These are phyloP conservation scores for Fusarium setosum DNA, from an alignment of 2,329 filamentous ascomycete genomes.

Conservation along the genomic window DNA sequence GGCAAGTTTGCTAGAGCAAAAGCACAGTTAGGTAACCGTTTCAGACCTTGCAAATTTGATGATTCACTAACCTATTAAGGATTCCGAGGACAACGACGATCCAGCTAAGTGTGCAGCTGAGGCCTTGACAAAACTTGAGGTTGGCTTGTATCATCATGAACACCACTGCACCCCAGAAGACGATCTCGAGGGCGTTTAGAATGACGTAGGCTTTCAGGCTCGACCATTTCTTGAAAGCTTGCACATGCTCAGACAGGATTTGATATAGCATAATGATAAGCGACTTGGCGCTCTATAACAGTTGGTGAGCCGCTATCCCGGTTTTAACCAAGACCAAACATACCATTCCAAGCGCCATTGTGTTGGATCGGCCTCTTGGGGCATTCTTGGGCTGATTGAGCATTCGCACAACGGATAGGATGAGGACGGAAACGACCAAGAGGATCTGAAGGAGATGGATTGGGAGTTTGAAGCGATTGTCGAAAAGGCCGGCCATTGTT, in stretches of 20 bases:
- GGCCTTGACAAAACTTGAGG: neutral
- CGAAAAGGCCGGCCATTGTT: neutral
- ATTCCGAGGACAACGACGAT: neutral
- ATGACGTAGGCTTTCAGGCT: conserved; percentile 54
- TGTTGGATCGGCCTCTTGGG: neutral
- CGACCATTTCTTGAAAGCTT: conserved; percentile 43
- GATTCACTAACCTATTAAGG: neutral
- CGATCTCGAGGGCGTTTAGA: conserved; percentile 52
- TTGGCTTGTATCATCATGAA: conserved; percentile 5
- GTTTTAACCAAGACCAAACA: rapidly evolving
- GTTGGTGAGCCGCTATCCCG: neutral
- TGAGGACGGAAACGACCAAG: neutral
- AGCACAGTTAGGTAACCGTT: neutral
- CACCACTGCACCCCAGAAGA: conserved; percentile 49
- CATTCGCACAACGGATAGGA: neutral
- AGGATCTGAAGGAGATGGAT: neutral
- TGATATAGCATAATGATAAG: neutral
- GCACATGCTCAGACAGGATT: neutral
- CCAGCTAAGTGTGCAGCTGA: neutral
- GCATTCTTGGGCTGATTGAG: neutral
- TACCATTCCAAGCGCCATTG: conserved; percentile 2
- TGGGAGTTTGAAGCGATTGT: neutral
- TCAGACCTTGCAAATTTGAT: neutral
- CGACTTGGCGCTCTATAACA: neutral
- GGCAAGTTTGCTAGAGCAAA: neutral